Evolutionary conservation across 2,329 filamentous ascomycete species (phyloP), one percentile per base, ranked within the genome.

Genomic region (Thelonectria olida): DNA sequence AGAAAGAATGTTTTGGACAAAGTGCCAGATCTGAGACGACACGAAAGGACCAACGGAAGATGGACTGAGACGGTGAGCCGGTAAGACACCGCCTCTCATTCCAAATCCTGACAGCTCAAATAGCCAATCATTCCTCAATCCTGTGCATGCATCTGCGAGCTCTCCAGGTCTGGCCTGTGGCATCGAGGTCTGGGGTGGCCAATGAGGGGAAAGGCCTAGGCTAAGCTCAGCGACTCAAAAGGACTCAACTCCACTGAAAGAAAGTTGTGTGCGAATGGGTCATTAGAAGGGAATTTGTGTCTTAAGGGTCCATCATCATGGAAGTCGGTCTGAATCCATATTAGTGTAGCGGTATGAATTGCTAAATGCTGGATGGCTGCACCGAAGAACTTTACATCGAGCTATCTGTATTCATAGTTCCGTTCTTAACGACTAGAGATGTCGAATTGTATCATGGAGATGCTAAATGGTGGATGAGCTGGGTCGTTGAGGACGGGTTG

Each of bases 21-120:
- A 48, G 23, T 64, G 57, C 54, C 52, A 66, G 61, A 69, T 71
- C 67, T 67, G 50, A 70, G 67, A 70, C 68, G 49, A 56, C 36
- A 51, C 54, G 22, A 36, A 51, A 54, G 50, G 50, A 44, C 44
- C 20, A 48, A 58, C 62, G 54, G 62, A 67, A 66, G 54, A 70
- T 66, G 54, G 67, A 59, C 54, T 62, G 61, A 65, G 54, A 62
- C 56, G 61, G 47, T 62, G 64, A 67, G 60, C 45, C 53, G 51
- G 45, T 54, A 57, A 62, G 58, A 64, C 65, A 62, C 47, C 36
- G 42, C 48, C 49, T 55, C 55, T 49, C 59, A 61, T 63, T 63
- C 59, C 58, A 42, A 44, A 20, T 49, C 54, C 42, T 44, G 44
- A 22, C 45, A 47, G 48, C 49, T 56, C 36, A 8, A 5, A 41